Conservation (phyloP, 2,329 filamentous ascomycete genomes). For the Proliferodiscus dingleyae region DNA sequence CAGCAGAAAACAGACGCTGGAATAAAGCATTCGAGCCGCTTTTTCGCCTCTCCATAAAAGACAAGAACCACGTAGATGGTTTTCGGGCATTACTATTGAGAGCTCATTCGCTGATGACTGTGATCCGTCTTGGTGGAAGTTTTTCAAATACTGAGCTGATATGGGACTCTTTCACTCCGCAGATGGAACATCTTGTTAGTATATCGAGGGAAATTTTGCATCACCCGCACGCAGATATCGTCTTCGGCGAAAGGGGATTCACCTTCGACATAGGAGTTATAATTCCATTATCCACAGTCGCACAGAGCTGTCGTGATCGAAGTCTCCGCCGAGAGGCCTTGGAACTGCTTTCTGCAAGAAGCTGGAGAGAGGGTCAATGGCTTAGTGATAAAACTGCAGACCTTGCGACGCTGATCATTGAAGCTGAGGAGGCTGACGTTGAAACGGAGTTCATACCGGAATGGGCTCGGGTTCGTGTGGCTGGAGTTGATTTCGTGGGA, state of each 20-base stretch:
- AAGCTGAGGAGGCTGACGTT: constrained; percentile 23
- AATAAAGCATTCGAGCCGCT: constrained; percentile 18
- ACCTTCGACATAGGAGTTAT: constrained; percentile 23
- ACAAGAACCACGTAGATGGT: constrained; percentile 7
- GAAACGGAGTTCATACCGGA: constrained; percentile 19
- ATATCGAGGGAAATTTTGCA: constrained; percentile 12
- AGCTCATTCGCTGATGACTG: constrained; percentile 16
- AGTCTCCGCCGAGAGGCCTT: constrained; percentile 20
- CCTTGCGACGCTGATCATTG: constrained; percentile 20
- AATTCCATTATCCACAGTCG: constrained; percentile 15
- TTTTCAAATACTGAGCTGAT: constrained; percentile 18
- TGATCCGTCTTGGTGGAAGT: constrained; percentile 13
- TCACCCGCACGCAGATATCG: constrained; percentile 7
- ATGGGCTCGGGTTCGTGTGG: constrained; percentile 15
- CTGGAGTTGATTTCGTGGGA: constrained; percentile 10
- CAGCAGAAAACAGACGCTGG: constrained; percentile 19
- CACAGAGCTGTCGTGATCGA: constrained; percentile 20
- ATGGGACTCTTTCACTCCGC: constrained; percentile 16
- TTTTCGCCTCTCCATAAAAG: constrained; percentile 8
- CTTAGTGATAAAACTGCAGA: constrained; percentile 11
- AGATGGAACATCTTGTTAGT: constrained; percentile 14
- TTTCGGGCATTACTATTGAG: constrained; percentile 15
- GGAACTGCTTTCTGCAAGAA: constrained; percentile 9
- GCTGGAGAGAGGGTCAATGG: constrained; percentile 21
- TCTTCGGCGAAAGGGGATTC: constrained; percentile 15